These are phyloP conservation scores for Thermothelomyces thermophilus DNA, from an alignment of 2,329 filamentous ascomycete genomes.

Conservation along the genomic window DNA sequence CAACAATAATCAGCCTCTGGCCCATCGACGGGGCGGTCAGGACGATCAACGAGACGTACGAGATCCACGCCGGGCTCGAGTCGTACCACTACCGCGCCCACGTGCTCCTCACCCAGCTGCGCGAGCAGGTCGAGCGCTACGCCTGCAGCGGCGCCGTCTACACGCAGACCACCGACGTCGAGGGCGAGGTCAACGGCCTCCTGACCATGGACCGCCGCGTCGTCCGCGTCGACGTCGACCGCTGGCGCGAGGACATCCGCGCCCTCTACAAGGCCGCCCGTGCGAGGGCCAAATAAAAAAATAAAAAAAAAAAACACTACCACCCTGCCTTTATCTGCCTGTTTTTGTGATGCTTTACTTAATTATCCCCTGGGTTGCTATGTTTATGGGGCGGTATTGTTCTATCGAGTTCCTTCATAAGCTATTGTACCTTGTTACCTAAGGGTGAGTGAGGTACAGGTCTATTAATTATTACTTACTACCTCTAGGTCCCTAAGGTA, in stretches of 20 bases:
- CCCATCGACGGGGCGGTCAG: conserved; percentile 53
- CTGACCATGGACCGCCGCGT: conserved; percentile 61
- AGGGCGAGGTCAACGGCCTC: conserved; percentile 67
- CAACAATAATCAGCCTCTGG: conserved; percentile 47
- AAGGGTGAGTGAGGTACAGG: too few relatives aligned
- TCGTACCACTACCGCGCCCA: conserved; percentile 62
- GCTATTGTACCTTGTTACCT: too few relatives aligned
- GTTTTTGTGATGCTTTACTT: not conserved
- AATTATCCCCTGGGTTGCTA: too few relatives aligned
- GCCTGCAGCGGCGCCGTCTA: conserved; percentile 63
- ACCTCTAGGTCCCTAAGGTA: too few relatives aligned
- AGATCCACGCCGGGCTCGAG: conserved; percentile 51
- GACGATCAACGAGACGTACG: conserved; percentile 60
- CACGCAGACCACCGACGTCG: conserved; percentile 69
- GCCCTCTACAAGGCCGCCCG: conserved; percentile 51
- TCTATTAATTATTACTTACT: too few relatives aligned
- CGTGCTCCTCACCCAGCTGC: conserved; percentile 53
- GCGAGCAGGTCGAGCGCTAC: conserved; percentile 53
- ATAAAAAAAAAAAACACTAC: not conserved
- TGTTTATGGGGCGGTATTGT: too few relatives aligned
- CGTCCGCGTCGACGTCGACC: conserved; percentile 46
- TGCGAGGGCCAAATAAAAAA: not conserved
- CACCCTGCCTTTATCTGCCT: not conserved
- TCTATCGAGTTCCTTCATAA: too few relatives aligned
- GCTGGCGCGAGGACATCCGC: conserved; percentile 56